phyloP scores from a whole-genome alignment of 352 stramenopile genomes.

The Pythium sp. region DNA sequence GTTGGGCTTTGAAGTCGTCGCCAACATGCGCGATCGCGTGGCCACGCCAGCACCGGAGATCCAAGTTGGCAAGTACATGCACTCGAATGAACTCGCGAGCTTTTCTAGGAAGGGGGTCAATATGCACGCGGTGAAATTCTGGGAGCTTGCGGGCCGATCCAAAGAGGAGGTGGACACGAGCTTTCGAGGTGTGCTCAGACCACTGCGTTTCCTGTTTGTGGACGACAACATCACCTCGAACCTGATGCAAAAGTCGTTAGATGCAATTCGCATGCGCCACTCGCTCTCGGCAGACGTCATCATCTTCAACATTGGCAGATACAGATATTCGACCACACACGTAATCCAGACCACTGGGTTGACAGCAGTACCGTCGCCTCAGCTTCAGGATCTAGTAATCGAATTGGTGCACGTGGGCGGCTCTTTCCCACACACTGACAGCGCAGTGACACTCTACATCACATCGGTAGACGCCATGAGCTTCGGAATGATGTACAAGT shows the following conservation, averaged over 20 bases:
- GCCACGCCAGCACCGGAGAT: background rate
- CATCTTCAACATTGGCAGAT: constrained; percentile 8
- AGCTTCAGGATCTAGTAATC: background rate
- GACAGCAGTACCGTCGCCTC: no score
- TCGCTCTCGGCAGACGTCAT: background rate
- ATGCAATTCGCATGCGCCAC: background rate
- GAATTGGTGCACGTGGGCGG: background rate
- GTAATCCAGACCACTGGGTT: background rate
- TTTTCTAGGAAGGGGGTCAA: background rate
- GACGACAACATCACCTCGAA: constrained; percentile 1
- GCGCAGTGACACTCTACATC: no score
- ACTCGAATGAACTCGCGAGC: background rate
- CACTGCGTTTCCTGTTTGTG: background rate
- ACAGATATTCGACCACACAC: background rate
- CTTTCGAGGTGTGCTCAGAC: background rate
- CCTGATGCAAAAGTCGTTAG: background rate
- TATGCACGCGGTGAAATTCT: background rate
- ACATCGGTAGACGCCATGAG: no score
- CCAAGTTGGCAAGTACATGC: background rate
- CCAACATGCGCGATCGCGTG: background rate
- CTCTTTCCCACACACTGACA: no score
- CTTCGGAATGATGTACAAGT: no score
- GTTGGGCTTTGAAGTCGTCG: background rate
- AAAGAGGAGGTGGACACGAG: constrained; percentile 7
- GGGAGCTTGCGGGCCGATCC: constrained; percentile 11